These are phyloP conservation scores for Sequoiadendron giganteum DNA, from an alignment of 75 land plant species.

Conservation along the genomic window DNA sequence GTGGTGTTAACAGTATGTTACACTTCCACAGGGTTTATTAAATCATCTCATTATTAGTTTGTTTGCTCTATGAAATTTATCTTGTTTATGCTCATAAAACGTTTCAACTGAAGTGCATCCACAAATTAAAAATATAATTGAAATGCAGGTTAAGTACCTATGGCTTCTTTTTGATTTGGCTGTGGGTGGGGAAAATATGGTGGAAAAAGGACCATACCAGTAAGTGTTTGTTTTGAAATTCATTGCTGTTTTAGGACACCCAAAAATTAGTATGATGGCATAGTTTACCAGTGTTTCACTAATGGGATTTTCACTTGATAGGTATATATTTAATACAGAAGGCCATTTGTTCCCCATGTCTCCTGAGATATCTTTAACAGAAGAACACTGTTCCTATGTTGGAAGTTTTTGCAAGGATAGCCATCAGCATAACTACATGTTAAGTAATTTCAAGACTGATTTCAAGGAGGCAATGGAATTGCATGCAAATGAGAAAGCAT, in stretches of 20 bases:
- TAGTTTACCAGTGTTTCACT: background rate
- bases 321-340: conserved; percentile 94
- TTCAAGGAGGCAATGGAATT: conserved; percentile 10
- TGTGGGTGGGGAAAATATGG: conserved; percentile 84
- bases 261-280: background rate
- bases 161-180: conserved; percentile 99
- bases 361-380: conserved; percentile 83
- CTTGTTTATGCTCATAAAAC: background rate
- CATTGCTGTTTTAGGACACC: background rate
- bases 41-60: background rate
- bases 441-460: conserved; percentile 12
- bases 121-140: background rate
- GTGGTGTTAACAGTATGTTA: conserved; percentile 13
- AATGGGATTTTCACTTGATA: conserved; percentile 18
- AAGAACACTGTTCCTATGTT: conserved; percentile 75
- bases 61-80: conserved; percentile 1
- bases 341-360: conserved; percentile 93
- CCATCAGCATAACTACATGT: conserved; percentile 13
- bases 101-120: background rate
- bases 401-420: conserved; percentile 68
- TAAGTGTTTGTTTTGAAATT: conserved; percentile 26
- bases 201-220: conserved; percentile 98
- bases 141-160: conserved; percentile 81
- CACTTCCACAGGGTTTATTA: background rate
- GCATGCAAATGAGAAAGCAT: conserved; percentile 26